These are phyloP conservation scores for Penicillium corylophilum DNA, from an alignment of 2,329 filamentous ascomycete genomes.

Conservation along the genomic window DNA sequence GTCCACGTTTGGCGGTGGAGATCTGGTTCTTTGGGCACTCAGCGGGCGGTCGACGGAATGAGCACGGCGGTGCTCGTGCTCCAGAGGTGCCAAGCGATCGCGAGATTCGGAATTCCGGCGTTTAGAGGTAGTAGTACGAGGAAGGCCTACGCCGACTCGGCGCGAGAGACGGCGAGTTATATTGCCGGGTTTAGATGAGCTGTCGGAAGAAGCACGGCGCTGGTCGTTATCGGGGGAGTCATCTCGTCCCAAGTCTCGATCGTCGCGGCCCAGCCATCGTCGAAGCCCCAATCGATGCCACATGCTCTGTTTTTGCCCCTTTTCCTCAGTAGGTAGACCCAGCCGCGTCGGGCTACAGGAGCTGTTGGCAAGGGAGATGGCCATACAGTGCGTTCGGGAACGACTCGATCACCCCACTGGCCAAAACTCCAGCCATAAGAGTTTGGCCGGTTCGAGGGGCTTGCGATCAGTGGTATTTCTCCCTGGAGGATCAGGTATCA, in stretches of 20 bases:
- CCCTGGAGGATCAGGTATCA: neutral
- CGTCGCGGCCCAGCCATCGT: slow-evolving; percentile 45
- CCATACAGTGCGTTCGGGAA: slow-evolving; percentile 40
- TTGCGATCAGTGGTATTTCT: neutral
- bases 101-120: slow-evolving; percentile 79
- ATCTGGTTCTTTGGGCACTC: slow-evolving; percentile 46
- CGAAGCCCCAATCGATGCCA: slow-evolving; percentile 46
- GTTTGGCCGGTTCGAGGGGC: slow-evolving; percentile 18
- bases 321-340: slow-evolving; percentile 38
- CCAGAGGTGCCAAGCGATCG: slow-evolving; percentile 67
- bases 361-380: slow-evolving; percentile 43
- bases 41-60: slow-evolving; percentile 56
- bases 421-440: slow-evolving; percentile 40
- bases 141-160: slow-evolving; percentile 71
- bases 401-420: slow-evolving; percentile 37
- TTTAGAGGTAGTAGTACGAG: slow-evolving; percentile 74
- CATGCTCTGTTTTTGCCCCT: slow-evolving; percentile 44
- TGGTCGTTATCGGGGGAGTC: slow-evolving; percentile 11
- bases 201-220: slow-evolving; percentile 19
- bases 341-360: slow-evolving; percentile 38
- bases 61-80: slow-evolving; percentile 65
- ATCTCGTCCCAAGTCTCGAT: slow-evolving; percentile 33
- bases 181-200: slow-evolving; percentile 28
- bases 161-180: slow-evolving; percentile 39
- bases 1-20: slow-evolving; percentile 39